A percentile compares a stretch with the other conserved stretches of the same genome.
Conservation (phyloP, 495 filamentous ascomycete species). For the Trichoderma gamsii region DNA sequence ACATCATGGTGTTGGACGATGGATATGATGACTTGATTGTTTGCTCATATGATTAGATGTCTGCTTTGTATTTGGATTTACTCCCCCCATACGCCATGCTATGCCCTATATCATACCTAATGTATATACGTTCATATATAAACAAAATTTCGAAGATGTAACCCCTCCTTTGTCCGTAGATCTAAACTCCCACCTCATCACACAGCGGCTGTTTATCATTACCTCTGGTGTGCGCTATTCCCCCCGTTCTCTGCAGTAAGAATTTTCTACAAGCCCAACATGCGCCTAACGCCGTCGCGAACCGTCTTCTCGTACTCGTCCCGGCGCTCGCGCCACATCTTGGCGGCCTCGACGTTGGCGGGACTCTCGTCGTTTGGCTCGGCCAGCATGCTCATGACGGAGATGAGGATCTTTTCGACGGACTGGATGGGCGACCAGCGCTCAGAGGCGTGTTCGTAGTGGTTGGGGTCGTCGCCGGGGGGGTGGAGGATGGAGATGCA, state of each 20-base stretch:
- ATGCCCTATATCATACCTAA: slow-evolving; percentile 6
- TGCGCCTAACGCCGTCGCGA: slow-evolving; percentile 60
- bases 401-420: slow-evolving; percentile 96
- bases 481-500: slow-evolving; percentile 98
- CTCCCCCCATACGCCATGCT: slow-evolving; percentile 17
- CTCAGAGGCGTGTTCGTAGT: slow-evolving; percentile 95
- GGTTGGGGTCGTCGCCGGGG: slow-evolving; percentile 96
- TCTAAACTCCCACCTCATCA: background rate
- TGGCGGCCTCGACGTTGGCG: slow-evolving; percentile 94
- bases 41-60: background rate
- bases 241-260: background rate
- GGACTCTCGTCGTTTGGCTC: slow-evolving; percentile 98
- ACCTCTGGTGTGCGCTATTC: background rate
- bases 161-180: background rate
- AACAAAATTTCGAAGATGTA: background rate
- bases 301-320: slow-evolving; percentile 82
- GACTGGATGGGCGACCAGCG: slow-evolving; percentile 95
- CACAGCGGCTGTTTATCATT: background rate
- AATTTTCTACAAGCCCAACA: slow-evolving; percentile 43
- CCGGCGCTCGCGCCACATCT: slow-evolving; percentile 93
- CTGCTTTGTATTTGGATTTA: background rate
- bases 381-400: slow-evolving; percentile 97
- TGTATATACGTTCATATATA: background rate
- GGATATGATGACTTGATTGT: background rate
- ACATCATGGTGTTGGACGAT: background rate